phyloP scores from a whole-genome alignment of 805 yeast genomes.

The Ogataea glucozyma region DNA sequence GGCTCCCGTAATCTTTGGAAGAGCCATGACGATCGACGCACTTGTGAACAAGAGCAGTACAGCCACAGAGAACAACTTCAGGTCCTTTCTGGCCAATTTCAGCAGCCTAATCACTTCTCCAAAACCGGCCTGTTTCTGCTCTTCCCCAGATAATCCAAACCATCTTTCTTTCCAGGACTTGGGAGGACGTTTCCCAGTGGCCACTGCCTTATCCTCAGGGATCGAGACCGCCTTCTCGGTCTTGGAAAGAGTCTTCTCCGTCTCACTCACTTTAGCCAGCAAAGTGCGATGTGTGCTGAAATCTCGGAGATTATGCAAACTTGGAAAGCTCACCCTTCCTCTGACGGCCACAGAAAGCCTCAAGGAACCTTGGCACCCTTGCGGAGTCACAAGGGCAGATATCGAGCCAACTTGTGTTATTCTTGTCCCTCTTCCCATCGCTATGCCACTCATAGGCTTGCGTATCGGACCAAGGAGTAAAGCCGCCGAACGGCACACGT shows the following conservation, averaged over 20 bases:
- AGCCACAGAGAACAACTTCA: slow-evolving; percentile 45
- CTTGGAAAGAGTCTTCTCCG: neutral
- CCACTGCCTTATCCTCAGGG: slow-evolving; percentile 1
- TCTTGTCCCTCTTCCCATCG: too few relatives aligned
- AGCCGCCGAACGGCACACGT: too few relatives aligned
- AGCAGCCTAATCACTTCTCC: slow-evolving; percentile 43
- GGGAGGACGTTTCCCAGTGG: neutral
- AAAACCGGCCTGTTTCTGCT: slow-evolving; percentile 36
- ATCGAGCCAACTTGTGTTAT: too few relatives aligned
- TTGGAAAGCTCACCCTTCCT: too few relatives aligned
- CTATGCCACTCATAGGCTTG: too few relatives aligned
- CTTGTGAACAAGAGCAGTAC: slow-evolving; percentile 46
- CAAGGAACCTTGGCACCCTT: too few relatives aligned
- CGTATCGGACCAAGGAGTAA: too few relatives aligned
- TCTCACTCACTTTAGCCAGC: neutral
- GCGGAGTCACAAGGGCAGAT: too few relatives aligned
- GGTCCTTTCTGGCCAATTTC: slow-evolving; percentile 45
- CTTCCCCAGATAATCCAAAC: slow-evolving; percentile 35
- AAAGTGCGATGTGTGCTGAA: neutral
- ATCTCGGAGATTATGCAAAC: neutral
- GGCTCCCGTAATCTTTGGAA: slow-evolving; percentile 58
- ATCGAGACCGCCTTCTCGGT: neutral
- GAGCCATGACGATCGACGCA: slow-evolving; percentile 50
- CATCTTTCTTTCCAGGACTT: slow-evolving; percentile 31
- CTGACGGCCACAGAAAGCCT: neutral